Evolutionary conservation across 768 basidiomycete genomes (phyloP).

Genomic region (Termitomyces titanicus): DNA sequence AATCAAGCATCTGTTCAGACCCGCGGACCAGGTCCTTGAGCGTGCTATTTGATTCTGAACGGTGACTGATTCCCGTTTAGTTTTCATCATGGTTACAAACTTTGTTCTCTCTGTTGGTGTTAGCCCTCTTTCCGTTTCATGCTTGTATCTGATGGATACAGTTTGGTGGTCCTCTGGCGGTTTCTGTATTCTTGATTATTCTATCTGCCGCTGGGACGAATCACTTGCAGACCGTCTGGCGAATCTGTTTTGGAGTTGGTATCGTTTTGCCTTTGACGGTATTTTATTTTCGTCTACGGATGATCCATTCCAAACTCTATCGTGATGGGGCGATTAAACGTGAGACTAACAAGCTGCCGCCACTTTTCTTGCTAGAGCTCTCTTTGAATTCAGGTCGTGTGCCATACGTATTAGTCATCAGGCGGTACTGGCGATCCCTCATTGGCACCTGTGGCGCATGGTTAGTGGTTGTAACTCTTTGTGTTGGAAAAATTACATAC

Average conservation of each 20-base stretch:
- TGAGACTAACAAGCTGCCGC: constrained; percentile 20
- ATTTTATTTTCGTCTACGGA: constrained; percentile 68
- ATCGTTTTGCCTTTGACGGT: constrained; percentile 62
- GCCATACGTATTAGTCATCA: constrained; percentile 58
- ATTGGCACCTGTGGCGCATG: constrained; percentile 75
- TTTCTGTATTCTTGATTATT: constrained; percentile 64
- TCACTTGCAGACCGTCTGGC: constrained; percentile 64
- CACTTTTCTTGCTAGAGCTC: not conserved
- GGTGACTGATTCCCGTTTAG: constrained; percentile 21
- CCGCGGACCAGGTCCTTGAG: constrained; percentile 51
- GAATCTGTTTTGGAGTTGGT: constrained; percentile 63
- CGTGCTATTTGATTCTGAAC: no score
- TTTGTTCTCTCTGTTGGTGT: constrained; percentile 56
- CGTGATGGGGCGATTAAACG: constrained; percentile 63
- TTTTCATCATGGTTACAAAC: constrained; percentile 77
- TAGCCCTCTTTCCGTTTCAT: not conserved
- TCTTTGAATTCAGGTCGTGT: constrained; percentile 48
- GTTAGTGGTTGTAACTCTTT: constrained; percentile 28
- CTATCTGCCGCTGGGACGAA: constrained; percentile 61
- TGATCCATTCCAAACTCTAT: constrained; percentile 67
- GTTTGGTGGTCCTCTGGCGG: constrained; percentile 67
- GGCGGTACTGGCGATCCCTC: constrained; percentile 63
- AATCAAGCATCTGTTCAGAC: constrained; percentile 61
- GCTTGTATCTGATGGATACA: constrained; percentile 17
- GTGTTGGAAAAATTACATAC: not conserved